Conservation (phyloP, 2,329 filamentous ascomycete genomes). For the Elsinoe ampelina region DNA sequence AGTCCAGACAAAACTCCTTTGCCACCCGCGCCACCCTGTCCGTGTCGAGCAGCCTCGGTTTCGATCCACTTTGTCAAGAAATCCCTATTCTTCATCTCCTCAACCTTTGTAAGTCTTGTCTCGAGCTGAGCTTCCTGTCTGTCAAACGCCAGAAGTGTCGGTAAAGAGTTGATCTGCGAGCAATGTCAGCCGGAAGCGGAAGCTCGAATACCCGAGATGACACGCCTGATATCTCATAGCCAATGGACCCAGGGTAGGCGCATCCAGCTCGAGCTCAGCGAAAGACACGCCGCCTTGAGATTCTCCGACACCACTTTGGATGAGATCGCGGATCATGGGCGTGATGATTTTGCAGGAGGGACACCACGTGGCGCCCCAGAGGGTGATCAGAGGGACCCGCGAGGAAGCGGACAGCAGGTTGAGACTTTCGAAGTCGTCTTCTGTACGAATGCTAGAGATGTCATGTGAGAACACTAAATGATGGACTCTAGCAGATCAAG, state of each 20-base stretch:
- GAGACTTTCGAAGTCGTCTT: constrained; percentile 40
- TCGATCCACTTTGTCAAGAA: constrained; percentile 40
- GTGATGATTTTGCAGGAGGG: constrained; percentile 35
- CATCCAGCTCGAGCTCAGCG: constrained; percentile 42
- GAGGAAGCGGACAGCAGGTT: constrained; percentile 38
- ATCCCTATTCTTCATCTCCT: constrained; percentile 37
- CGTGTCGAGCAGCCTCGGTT: constrained; percentile 38
- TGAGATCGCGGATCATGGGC: constrained; percentile 34
- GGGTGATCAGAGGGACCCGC: constrained; percentile 37
- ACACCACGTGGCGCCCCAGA: constrained; percentile 44
- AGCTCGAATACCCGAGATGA: neutral
- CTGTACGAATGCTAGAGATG: constrained; percentile 33
- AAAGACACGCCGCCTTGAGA: constrained; percentile 37
- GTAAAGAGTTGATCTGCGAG: constrained; percentile 36
- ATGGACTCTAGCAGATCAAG: neutral
- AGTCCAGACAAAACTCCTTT: constrained; percentile 30
- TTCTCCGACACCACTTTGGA: constrained; percentile 38
- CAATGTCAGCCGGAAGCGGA: neutral
- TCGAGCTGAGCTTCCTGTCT: constrained; percentile 41
- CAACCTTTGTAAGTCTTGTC: constrained; percentile 35
- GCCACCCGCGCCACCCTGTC: constrained; percentile 35
- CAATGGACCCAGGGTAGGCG: constrained; percentile 34
- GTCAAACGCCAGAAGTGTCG: constrained; percentile 42
- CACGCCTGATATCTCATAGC: constrained; percentile 32
- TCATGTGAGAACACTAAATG: neutral